Evolutionary conservation across 371 early-diverging fungal genomes (phyloP).

Genomic region (Mucor mucedo): DNA sequence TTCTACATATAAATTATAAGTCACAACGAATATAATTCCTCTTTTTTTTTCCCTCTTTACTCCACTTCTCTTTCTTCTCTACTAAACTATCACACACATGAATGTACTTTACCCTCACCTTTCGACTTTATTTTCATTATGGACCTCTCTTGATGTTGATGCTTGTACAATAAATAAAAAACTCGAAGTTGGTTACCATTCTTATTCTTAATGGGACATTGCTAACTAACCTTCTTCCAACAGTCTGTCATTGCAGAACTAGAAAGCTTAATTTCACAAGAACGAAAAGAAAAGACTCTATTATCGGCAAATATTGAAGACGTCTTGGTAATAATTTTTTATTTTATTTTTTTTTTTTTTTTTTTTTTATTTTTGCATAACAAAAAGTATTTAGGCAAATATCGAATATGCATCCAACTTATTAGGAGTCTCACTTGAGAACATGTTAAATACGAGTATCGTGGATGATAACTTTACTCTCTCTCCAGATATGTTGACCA

Average conservation of each 20-base stretch:
- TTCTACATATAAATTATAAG: neutral
- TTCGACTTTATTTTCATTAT: slow-evolving; percentile 23
- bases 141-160: slow-evolving; percentile 30
- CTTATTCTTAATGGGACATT: too few relatives aligned
- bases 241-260: slow-evolving; percentile 25
- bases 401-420: slow-evolving; percentile 26
- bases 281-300: slow-evolving; percentile 25
- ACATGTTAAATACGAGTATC: slow-evolving; percentile 27
- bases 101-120: slow-evolving; percentile 21
- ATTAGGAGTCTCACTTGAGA: slow-evolving; percentile 35
- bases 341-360: neutral
- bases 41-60: neutral
- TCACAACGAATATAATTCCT: neutral
- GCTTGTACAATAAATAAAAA: slow-evolving; percentile 23
- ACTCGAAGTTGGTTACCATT: slow-evolving; percentile 17
- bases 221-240: neutral
- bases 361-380: slow-evolving; percentile 10
- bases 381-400: slow-evolving; percentile 13
- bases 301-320: slow-evolving; percentile 55
- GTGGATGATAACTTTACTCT: slow-evolving; percentile 19
- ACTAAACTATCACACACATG: slow-evolving; percentile 13
- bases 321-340: slow-evolving; percentile 37
- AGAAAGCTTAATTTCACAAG: slow-evolving; percentile 19
- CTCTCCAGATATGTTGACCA: slow-evolving; percentile 16
- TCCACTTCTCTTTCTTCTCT: slow-evolving; percentile 5